Evolutionary conservation across 2,329 filamentous ascomycete genomes (phyloP).

Genomic region (Pseudocercospora vitis): DNA sequence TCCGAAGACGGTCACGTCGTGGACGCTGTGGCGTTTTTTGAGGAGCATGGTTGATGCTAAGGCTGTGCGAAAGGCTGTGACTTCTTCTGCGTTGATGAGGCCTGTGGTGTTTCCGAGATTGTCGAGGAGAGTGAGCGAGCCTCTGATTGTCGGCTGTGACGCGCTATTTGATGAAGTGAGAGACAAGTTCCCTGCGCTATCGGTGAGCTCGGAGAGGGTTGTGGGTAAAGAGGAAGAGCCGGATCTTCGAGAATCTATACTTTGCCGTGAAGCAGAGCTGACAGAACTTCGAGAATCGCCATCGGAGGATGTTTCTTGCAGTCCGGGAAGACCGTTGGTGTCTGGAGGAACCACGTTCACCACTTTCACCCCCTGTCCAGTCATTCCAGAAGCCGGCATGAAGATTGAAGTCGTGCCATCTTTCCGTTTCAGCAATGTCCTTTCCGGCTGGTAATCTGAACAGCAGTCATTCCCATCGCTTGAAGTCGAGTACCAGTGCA

Average conservation of each 20-base stretch:
- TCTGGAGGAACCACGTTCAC: conserved; percentile 54
- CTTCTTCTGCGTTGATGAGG: conserved; percentile 65
- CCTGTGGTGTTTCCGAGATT: conserved; percentile 58
- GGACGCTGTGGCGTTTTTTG: conserved; percentile 65
- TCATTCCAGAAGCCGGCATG: conserved; percentile 64
- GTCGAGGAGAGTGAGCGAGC: conserved; percentile 62
- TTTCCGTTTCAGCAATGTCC: conserved; percentile 60
- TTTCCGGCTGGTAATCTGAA: conserved; percentile 61
- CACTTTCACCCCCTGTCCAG: conserved; percentile 64
- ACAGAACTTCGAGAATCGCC: conserved; percentile 32
- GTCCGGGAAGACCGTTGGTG: conserved; percentile 23
- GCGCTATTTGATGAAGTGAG: conserved; percentile 29
- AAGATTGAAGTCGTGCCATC: conserved; percentile 65
- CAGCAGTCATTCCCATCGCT: conserved; percentile 58
- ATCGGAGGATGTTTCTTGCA: conserved; percentile 31
- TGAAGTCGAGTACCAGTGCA: conserved; percentile 65
- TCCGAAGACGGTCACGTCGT: conserved; percentile 80
- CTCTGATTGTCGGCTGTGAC: conserved; percentile 49
- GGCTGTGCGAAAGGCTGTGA: conserved; percentile 69
- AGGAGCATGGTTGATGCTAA: conserved; percentile 63
- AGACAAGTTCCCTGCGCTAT: conserved; percentile 30
- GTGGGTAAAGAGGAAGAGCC: conserved; percentile 19
- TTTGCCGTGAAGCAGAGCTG: conserved; percentile 29
- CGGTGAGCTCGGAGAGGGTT: conserved; percentile 30
- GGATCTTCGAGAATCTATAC: conserved; percentile 33